Percentiles rank a stretch among this genome's conserved stretches.
These are phyloP conservation scores for Trichoderma oligosporum DNA, from an alignment of 2,329 filamentous ascomycete species.

Conservation along the genomic window DNA sequence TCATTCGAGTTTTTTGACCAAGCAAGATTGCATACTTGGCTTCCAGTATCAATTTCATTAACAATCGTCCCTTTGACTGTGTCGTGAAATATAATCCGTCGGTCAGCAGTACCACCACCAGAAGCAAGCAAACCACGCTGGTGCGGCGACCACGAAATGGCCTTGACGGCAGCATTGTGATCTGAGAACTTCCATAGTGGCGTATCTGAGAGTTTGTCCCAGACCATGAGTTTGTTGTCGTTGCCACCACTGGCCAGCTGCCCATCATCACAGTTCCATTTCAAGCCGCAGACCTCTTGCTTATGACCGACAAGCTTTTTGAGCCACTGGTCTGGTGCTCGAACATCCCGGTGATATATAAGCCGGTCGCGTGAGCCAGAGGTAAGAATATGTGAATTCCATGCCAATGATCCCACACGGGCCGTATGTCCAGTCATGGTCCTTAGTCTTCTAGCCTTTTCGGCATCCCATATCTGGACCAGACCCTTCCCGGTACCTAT, in stretches of 20 bases:
- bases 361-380: constrained; percentile 90
- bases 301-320: constrained; percentile 89
- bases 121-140: constrained; percentile 92
- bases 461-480: constrained; percentile 97
- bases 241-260: constrained; percentile 95
- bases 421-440: constrained; percentile 97
- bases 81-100: constrained; percentile 97
- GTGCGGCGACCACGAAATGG: constrained; percentile 96
- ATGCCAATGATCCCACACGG: constrained; percentile 87
- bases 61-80: constrained; percentile 76
- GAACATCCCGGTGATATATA: constrained; percentile 94
- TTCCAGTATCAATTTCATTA: constrained; percentile 92
- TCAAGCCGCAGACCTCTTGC: constrained; percentile 93
- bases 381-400: constrained; percentile 96
- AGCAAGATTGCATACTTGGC: constrained; percentile 96
- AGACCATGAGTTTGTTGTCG: constrained; percentile 98
- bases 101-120: constrained; percentile 90
- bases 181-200: constrained; percentile 92
- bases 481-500: constrained; percentile 93
- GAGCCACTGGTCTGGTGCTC: constrained; percentile 85
- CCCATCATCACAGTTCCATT: constrained; percentile 95
- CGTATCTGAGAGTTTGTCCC: constrained; percentile 92
- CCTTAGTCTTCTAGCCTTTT: constrained; percentile 75
- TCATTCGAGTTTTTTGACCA: constrained; percentile 99
- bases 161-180: constrained; percentile 94